Conservation (phyloP, 2,329 filamentous ascomycete species). For the Penicillium brasilianum region DNA sequence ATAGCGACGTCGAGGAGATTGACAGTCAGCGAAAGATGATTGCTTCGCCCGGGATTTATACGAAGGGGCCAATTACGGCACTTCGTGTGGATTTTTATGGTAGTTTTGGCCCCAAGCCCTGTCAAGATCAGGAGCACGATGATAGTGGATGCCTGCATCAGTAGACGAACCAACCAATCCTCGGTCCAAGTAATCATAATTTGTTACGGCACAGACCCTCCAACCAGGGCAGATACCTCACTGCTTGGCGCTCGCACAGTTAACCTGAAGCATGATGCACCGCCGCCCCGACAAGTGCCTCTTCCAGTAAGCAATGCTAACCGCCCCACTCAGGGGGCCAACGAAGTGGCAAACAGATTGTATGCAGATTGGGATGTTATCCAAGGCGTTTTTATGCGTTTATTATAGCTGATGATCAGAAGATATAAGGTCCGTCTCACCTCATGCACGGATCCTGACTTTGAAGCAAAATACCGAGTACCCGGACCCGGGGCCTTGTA, state of each 20-base stretch:
- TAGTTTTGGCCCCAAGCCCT: conserved; percentile 11
- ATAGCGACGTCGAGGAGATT: conserved; percentile 9
- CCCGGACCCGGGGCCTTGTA: neutral
- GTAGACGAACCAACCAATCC: conserved; percentile 1
- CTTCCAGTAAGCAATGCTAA: conserved; percentile 1
- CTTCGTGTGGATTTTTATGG: neutral
- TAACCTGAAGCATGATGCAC: conserved; percentile 3
- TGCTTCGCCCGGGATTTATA: neutral
- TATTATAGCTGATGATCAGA: neutral
- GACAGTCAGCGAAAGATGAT: neutral
- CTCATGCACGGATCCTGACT: no score
- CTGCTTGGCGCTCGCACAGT: neutral
- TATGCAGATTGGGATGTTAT: neutral
- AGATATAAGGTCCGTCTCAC: neutral
- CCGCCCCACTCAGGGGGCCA: conserved; percentile 4
- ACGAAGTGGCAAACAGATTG: neutral
- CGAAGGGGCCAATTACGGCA: conserved; percentile 9
- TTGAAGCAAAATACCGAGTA: neutral
- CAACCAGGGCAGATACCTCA: neutral
- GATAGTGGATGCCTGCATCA: conserved; percentile 1
- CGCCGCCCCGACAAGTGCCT: neutral
- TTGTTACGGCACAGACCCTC: neutral
- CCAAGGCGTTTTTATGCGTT: neutral
- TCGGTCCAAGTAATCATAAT: neutral
- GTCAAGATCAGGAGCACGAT: neutral